phyloP scores from a whole-genome alignment of 305 asterid genomes.

The Fraxinus floribunda region DNA sequence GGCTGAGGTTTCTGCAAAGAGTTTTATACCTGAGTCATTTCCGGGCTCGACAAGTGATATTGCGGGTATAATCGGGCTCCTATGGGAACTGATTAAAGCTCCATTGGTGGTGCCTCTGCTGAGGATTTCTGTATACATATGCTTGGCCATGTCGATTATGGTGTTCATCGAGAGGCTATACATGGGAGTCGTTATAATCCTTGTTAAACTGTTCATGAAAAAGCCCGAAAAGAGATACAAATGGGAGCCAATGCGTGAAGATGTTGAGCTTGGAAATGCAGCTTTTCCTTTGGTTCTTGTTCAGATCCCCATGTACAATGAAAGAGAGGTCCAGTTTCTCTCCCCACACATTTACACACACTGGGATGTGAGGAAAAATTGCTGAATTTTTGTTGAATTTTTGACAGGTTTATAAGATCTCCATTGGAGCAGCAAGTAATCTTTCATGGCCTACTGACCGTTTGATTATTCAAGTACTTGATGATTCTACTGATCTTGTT shows the following conservation, averaged over 20 bases:
- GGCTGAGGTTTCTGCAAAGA: constrained; percentile 55
- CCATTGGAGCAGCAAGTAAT: constrained; percentile 88
- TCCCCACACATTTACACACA: not conserved
- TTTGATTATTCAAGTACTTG: constrained; percentile 89
- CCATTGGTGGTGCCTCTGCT: constrained; percentile 47
- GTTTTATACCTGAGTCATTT: constrained; percentile 48
- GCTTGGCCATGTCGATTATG: constrained; percentile 44
- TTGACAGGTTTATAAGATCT: constrained; percentile 83
- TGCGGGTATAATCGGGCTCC: constrained; percentile 52
- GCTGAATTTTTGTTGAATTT: not conserved
- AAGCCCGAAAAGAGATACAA: constrained; percentile 74
- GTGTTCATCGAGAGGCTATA: constrained; percentile 50
- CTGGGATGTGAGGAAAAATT: constrained; percentile 1
- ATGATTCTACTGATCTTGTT: constrained; percentile 73
- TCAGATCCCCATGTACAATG: constrained; percentile 95
- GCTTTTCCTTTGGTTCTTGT: constrained; percentile 76
- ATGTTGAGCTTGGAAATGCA: constrained; percentile 57
- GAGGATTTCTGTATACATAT: constrained; percentile 33
- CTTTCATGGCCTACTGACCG: constrained; percentile 94
- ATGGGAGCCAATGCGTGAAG: constrained; percentile 77
- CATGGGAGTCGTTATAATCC: constrained; percentile 43
- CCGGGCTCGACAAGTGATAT: constrained; percentile 50
- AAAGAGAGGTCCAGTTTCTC: constrained; percentile 55
- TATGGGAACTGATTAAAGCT: constrained; percentile 72
- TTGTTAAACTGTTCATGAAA: constrained; percentile 56